phyloP scores from a whole-genome alignment of 371 early-diverging fungal species.

The Mucor sp. region DNA sequence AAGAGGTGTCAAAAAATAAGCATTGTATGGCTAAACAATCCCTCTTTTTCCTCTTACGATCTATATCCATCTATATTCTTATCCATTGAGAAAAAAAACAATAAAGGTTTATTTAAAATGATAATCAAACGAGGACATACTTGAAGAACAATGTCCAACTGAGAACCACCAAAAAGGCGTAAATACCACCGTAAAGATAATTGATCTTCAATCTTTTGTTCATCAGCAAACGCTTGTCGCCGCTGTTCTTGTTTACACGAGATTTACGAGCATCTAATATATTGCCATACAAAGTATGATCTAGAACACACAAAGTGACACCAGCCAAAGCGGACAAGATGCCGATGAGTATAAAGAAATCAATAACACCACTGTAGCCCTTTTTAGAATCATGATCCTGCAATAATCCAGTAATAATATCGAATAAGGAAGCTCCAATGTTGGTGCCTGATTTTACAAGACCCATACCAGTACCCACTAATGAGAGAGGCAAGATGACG shows the following conservation, averaged over 20 bases:
- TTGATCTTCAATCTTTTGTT: slow-evolving; percentile 34
- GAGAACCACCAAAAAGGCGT: slow-evolving; percentile 30
- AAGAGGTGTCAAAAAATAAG: slow-evolving; percentile 16
- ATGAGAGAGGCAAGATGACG: slow-evolving; percentile 56
- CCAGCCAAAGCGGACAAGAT: slow-evolving; percentile 45
- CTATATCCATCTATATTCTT: background rate
- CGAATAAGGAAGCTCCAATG: slow-evolving; percentile 65
- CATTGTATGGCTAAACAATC: background rate
- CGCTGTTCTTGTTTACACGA: background rate
- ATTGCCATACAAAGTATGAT: slow-evolving; percentile 42
- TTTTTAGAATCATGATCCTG: slow-evolving; percentile 56
- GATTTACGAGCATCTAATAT: slow-evolving; percentile 36
- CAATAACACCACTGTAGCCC: slow-evolving; percentile 58
- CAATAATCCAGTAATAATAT: slow-evolving; percentile 65
- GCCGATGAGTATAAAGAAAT: slow-evolving; percentile 56
- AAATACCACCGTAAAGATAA: slow-evolving; percentile 52
- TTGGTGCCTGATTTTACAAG: slow-evolving; percentile 70
- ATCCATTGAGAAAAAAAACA: background rate
- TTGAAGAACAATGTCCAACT: slow-evolving; percentile 58
- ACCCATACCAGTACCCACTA: slow-evolving; percentile 73
- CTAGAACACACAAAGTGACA: slow-evolving; percentile 42
- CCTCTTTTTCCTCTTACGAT: slow-evolving; percentile 2
- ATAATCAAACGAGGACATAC: slow-evolving; percentile 16
- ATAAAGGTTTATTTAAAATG: background rate
- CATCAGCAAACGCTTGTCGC: slow-evolving; percentile 13